Percentiles rank a stretch among this genome's conserved stretches.
Conservation (phyloP, 345 rosid species). For the Cardamine resedifolia region DNA sequence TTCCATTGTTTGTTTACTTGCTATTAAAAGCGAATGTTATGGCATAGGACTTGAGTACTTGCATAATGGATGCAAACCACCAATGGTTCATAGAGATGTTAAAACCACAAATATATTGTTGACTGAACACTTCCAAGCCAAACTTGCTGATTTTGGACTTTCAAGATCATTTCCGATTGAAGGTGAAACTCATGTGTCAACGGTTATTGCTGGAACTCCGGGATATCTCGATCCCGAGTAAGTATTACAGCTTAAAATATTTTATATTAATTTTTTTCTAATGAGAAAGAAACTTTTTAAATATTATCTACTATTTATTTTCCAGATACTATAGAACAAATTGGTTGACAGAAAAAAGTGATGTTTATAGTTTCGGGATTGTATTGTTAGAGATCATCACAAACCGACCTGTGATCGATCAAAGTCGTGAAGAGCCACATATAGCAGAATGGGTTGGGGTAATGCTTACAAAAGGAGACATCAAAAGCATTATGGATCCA, state of each 20-base stretch:
- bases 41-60: constrained; percentile 34
- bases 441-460: too few relatives aligned
- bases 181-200: constrained; percentile 39
- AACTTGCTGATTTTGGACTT: constrained; percentile 42
- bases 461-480: too few relatives aligned
- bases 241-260: neutral
- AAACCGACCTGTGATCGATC: too few relatives aligned
- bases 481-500: too few relatives aligned
- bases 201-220: constrained; percentile 39
- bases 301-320: neutral
- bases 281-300: neutral
- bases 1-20: neutral
- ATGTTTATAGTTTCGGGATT: too few relatives aligned
- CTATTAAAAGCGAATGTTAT: neutral
- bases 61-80: too few relatives aligned
- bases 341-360: constrained; percentile 42
- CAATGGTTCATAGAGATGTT: too few relatives aligned
- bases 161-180: constrained; percentile 35
- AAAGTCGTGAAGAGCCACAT: too few relatives aligned
- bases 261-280: neutral
- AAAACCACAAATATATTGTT: too few relatives aligned
- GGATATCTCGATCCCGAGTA: constrained; percentile 42
- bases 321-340: constrained; percentile 36
- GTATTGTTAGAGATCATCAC: too few relatives aligned
- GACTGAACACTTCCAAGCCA: too few relatives aligned